phyloP scores from a whole-genome alignment of 371 early-diverging fungal genomes.

The Syncephalis plumigaleata region DNA sequence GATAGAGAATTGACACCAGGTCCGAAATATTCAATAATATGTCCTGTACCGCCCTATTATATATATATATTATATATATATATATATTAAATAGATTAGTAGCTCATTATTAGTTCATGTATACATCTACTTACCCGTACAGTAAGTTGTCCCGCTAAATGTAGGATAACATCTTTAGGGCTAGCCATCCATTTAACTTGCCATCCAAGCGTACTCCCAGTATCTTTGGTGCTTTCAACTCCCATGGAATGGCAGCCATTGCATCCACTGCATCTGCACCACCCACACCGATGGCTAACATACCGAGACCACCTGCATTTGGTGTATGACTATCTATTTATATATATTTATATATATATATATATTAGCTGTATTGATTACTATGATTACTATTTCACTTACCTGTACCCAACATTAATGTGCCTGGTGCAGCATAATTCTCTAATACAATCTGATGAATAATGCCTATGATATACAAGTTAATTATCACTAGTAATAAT shows the following conservation, averaged over 20 bases:
- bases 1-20: constrained; percentile 67
- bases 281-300: constrained; percentile 87
- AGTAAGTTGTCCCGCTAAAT: constrained; percentile 73
- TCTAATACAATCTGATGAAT: constrained; percentile 89
- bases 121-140: constrained; percentile 51
- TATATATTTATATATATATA: too few species aligned
- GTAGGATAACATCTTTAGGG: constrained; percentile 80
- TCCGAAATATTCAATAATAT: constrained; percentile 87
- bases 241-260: constrained; percentile 90
- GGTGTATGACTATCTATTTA: constrained; percentile 47
- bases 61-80: background rate
- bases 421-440: constrained; percentile 86
- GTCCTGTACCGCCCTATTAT: constrained; percentile 68
- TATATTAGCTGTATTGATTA: background rate
- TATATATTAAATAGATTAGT: too few species aligned
- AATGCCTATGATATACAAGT: constrained; percentile 21
- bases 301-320: constrained; percentile 77
- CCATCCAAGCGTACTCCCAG: constrained; percentile 89
- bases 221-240: constrained; percentile 81
- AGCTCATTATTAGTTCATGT: constrained; percentile 13
- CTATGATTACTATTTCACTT: background rate
- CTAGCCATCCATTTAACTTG: constrained; percentile 72
- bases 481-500: background rate
- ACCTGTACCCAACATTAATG: constrained; percentile 72
- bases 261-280: constrained; percentile 93